Conservation (phyloP, 805 yeast species). For the Danielia reshetovae region DNA sequence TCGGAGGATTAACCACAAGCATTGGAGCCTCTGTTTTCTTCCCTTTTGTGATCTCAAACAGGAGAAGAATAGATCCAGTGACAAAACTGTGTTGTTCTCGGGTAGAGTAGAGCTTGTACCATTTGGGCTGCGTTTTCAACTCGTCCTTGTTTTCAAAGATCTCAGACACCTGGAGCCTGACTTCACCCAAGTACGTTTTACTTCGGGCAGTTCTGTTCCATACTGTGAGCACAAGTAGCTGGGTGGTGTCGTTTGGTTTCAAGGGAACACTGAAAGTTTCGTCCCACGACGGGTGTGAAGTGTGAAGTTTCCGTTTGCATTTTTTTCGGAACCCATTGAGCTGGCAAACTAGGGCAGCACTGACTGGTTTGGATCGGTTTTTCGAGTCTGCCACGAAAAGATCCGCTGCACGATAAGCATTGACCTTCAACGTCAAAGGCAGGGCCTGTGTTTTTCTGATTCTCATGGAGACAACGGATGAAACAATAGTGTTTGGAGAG, state of each 20-base stretch:
- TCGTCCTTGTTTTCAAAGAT: constrained; percentile 19
- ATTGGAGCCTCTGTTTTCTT: constrained; percentile 4
- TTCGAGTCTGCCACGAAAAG: constrained; percentile 18
- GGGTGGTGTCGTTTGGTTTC: constrained; percentile 24
- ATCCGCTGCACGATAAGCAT: constrained; percentile 39
- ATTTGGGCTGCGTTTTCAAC: constrained; percentile 30
- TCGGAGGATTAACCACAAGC: background rate
- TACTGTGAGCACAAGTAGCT: constrained; percentile 28
- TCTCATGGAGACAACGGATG: too few relatives aligned
- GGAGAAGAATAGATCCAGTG: constrained; percentile 45
- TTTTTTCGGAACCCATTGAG: constrained; percentile 27
- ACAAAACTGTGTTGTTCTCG: constrained; percentile 38
- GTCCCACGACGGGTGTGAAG: constrained; percentile 41
- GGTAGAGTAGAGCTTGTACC: constrained; percentile 45
- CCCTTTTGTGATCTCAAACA: constrained; percentile 35
- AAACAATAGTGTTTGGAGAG: too few relatives aligned
- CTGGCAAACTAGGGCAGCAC: constrained; percentile 35
- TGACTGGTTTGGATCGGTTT: constrained; percentile 20
- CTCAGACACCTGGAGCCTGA: constrained; percentile 27
- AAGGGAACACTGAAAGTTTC: constrained; percentile 30
- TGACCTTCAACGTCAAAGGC: constrained; percentile 27
- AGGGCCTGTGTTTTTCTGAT: constrained; percentile 8
- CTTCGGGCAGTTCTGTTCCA: constrained; percentile 39
- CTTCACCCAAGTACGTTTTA: constrained; percentile 39
- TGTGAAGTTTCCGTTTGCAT: constrained; percentile 28